phyloP scores from a whole-genome alignment of 2,329 filamentous ascomycete species.

The Tolypocladium paradoxum region DNA sequence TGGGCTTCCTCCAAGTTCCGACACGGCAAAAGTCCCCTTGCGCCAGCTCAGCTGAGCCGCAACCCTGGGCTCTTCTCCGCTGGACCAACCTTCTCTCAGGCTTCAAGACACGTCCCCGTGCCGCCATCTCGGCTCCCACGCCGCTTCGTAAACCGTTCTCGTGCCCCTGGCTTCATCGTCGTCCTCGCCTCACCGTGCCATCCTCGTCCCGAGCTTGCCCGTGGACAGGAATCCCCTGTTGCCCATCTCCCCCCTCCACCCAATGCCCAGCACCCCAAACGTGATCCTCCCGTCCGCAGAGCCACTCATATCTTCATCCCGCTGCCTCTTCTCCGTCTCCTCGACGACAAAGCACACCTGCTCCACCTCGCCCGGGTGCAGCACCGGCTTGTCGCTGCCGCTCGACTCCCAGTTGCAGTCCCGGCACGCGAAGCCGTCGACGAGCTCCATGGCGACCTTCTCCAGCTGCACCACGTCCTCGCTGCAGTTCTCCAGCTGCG shows the following conservation, averaged over 20 bases:
- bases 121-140: not conserved
- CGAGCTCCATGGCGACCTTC: conserved; percentile 44
- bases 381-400: conserved; percentile 36
- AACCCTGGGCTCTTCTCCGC: not conserved
- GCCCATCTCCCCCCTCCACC: conserved; percentile 85
- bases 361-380: conserved; percentile 53
- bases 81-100: not conserved
- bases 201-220: conserved; percentile 58
- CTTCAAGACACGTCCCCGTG: not conserved
- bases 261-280: conserved; percentile 74
- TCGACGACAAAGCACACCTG: conserved; percentile 55
- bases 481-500: conserved; percentile 89
- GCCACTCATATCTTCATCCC: conserved; percentile 22
- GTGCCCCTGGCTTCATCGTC: not conserved
- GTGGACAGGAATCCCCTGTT: conserved; percentile 81
- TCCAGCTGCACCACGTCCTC: conserved; percentile 75
- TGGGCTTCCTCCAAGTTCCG: not conserved
- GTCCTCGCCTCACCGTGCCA: conserved; percentile 14
- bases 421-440: conserved; percentile 36
- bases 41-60: not conserved
- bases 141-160: not conserved
- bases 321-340: conserved; percentile 26
- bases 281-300: conserved; percentile 44
- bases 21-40: not conserved
- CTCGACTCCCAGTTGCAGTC: conserved; percentile 47